A percentile compares a stretch with the other conserved stretches of the same genome.
Conservation (phyloP, 192 early-diverging fungal genomes). For the Neocallimastix lanati region DNA sequence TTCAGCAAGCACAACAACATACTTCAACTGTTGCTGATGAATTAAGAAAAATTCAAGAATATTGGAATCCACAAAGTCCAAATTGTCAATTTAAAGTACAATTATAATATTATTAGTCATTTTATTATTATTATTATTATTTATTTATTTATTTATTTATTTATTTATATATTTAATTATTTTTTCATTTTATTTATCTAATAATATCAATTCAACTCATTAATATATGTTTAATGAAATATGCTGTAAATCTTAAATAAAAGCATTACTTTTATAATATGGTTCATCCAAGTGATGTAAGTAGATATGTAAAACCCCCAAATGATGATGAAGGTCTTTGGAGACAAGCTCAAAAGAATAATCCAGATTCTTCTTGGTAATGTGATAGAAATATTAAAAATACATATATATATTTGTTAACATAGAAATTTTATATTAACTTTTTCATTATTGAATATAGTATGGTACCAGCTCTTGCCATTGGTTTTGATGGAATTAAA, state of each 20-base stretch:
- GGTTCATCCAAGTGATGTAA: conserved; percentile 69
- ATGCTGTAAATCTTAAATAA: not conserved
- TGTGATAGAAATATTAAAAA: not conserved
- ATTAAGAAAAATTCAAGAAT: conserved; percentile 42
- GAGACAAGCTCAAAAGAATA: conserved; percentile 65
- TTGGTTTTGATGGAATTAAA: conserved; percentile 77
- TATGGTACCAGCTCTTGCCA: conserved; percentile 77
- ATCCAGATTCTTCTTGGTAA: conserved; percentile 72
- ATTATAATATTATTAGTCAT: not conserved
- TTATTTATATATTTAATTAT: too few relatives aligned
- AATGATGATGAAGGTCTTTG: conserved; percentile 51
- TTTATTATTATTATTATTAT: not conserved
- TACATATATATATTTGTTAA: too few relatives aligned
- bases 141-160: not conserved
- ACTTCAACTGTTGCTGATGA: conserved; percentile 12
- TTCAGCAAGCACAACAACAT: not conserved
- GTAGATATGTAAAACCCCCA: conserved; percentile 51
- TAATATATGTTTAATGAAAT: too few relatives aligned
- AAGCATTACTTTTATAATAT: conserved; percentile 93
- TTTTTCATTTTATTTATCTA: not conserved
- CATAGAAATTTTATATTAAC: too few relatives aligned
- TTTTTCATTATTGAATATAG: too few relatives aligned
- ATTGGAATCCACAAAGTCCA: conserved; percentile 59
- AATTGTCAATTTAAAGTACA: conserved; percentile 60
- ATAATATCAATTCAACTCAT: not conserved